phyloP scores from a whole-genome alignment of 2,329 filamentous ascomycete genomes.

The Exophiala oligosperma region DNA sequence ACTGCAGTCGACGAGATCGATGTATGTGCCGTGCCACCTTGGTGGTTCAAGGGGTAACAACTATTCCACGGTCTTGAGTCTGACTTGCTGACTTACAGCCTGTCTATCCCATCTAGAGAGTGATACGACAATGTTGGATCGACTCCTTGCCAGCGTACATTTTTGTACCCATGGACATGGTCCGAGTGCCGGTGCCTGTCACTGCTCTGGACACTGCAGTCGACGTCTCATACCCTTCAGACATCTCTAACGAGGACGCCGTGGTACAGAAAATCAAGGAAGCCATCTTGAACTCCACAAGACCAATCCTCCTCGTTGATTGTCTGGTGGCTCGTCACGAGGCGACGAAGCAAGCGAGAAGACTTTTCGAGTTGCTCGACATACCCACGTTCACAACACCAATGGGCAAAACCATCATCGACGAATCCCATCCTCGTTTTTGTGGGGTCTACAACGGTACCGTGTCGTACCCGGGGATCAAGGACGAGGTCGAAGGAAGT shows the following conservation, averaged over 20 bases:
- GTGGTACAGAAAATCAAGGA: background rate
- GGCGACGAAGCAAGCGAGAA: background rate
- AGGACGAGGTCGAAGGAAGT: conserved; percentile 38
- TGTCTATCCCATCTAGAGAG: conserved; percentile 1
- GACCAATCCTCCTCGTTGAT: background rate
- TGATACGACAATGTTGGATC: conserved; percentile 20
- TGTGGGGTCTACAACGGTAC: background rate
- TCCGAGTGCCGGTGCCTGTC: background rate
- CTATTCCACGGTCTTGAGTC: too few relatives aligned
- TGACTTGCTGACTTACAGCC: too few relatives aligned
- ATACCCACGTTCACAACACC: background rate
- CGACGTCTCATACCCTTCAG: background rate
- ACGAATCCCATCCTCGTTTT: background rate
- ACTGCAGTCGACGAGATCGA: conserved; percentile 18
- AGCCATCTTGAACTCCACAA: background rate
- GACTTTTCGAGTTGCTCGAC: background rate
- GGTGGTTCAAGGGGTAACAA: background rate
- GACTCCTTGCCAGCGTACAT: conserved; percentile 23
- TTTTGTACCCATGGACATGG: conserved; percentile 23
- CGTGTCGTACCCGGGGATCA: conserved; percentile 57
- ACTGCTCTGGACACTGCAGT: background rate
- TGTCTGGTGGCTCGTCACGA: background rate
- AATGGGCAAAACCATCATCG: conserved; percentile 1
- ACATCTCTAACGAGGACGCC: background rate
- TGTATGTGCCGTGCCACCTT: background rate